Evolutionary conservation across 1,139 yeast species (phyloP), one percentile per base, ranked within the genome.

Genomic region (Debaryomycetaceae sp.): DNA sequence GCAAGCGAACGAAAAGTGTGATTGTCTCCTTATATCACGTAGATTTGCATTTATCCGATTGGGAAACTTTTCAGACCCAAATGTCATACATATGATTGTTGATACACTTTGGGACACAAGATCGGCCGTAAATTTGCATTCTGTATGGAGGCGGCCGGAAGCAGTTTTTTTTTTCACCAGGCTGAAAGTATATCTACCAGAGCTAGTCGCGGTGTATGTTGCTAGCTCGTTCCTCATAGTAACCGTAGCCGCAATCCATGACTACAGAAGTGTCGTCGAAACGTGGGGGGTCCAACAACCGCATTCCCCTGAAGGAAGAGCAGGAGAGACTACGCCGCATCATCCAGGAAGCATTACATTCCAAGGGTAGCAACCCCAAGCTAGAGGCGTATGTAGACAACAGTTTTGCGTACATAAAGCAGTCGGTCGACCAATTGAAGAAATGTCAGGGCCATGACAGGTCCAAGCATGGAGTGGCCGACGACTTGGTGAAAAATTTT

Each of bases 391-490:
- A 63, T 49, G 60, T 72, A 42, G 58, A 62, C 41, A 55, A 54
- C 36, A 56, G 72, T 4, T 60, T 65, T 46, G 50, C 55, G 34
- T 72, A 71, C 49, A 55, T 72, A 27, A 59, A 56, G 49, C 50
- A 51, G 1, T 62, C 62, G 9, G 52, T 66, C 46, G 44, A 59
- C 40, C 66, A 66, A 45, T 65, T 72, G 70, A 53, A 63, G 23
- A 55, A 58, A 1, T 51, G 70, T 7, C 55, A 57, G 17, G 68
- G 72, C 47, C 63, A 57, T 40, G 70, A 72, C 23, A 61, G 59
- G 24, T 61, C 75, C 0, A 66, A 75, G 5, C 54, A 66, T 40
- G 75, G 69, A 39, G 66, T 73, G 33, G 74, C 76, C 4, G 59
- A 67, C 6, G 77, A 72, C 49, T 60, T 72, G 48, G 59, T 59